Evolutionary conservation across 306 rosid genomes (phyloP).

Genomic region (Calophaca sinica): DNA sequence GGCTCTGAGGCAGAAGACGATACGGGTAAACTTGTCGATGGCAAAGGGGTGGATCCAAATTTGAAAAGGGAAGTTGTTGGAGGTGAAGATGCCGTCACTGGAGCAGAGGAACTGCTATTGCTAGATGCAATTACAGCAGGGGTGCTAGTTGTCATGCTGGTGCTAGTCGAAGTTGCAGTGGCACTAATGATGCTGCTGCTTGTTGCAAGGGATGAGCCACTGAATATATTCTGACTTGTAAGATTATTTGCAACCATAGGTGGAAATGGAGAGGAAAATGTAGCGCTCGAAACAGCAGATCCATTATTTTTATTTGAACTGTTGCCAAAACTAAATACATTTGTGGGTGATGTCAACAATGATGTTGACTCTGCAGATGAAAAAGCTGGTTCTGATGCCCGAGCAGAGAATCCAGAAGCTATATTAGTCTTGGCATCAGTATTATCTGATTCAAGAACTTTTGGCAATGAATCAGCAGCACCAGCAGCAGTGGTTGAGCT

Average conservation of each 20-base stretch:
- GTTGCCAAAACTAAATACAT: conserved; percentile 48
- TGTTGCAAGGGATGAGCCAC: conserved; percentile 47
- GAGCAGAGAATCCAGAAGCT: conserved; percentile 48
- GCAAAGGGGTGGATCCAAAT: conserved; percentile 51
- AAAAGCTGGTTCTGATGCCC: conserved; percentile 54
- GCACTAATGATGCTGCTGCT: conserved; percentile 31
- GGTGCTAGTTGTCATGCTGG: conserved; percentile 43
- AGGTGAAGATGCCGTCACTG: conserved; percentile 48
- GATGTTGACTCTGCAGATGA: conserved; percentile 55
- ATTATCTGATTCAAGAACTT: conserved; percentile 53
- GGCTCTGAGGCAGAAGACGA: conserved; percentile 47
- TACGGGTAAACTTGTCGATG: conserved; percentile 49
- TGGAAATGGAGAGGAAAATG: conserved; percentile 44
- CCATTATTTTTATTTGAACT: conserved; percentile 59
- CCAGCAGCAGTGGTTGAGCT: conserved; percentile 57
- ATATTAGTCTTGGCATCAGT: conserved; percentile 52
- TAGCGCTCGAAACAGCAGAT: conserved; percentile 50
- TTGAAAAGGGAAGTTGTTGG: conserved; percentile 55
- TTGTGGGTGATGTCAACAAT: conserved; percentile 46
- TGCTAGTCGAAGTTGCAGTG: conserved; percentile 35
- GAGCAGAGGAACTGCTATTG: conserved; percentile 45
- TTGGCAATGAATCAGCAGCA: conserved; percentile 43
- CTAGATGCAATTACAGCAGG: conserved; percentile 43
- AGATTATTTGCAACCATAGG: conserved; percentile 44
- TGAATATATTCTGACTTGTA: conserved; percentile 55